Evolutionary conservation across 2,329 filamentous ascomycete species (phyloP).

Genomic region (Uncinocarpus reesii): DNA sequence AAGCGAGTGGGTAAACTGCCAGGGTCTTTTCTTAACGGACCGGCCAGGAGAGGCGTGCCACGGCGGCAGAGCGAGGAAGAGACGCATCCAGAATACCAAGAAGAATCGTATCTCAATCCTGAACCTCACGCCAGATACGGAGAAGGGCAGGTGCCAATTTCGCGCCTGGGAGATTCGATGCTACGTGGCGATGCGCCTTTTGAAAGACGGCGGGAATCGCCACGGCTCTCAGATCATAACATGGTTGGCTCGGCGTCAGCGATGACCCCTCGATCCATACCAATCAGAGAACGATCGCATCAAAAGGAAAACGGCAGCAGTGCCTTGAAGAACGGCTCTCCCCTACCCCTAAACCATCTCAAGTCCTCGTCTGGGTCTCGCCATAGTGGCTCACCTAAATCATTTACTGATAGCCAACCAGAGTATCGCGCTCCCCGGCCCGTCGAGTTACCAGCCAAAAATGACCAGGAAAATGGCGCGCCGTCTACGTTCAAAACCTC

Average conservation of each 20-base stretch:
- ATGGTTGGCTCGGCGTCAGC: conserved; percentile 15
- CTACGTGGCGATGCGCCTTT: conserved; percentile 12
- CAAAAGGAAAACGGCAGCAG: background rate
- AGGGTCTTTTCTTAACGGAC: conserved; percentile 69
- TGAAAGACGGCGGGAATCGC: conserved; percentile 9
- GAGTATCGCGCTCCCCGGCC: conserved; percentile 48
- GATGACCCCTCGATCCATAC: conserved; percentile 13
- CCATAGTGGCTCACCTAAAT: background rate
- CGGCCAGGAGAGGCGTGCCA: conserved; percentile 61
- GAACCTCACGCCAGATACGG: background rate
- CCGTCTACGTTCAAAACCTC: conserved; percentile 57
- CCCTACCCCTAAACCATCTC: background rate
- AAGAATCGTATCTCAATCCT: conserved; percentile 10
- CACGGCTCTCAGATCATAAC: conserved; percentile 20
- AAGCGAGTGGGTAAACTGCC: conserved; percentile 66
- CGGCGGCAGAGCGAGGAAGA: conserved; percentile 56
- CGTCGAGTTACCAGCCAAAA: conserved; percentile 49
- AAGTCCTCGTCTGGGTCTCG: background rate
- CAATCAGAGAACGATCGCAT: conserved; percentile 5
- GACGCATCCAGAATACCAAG: conserved; percentile 30
- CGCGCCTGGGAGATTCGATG: background rate
- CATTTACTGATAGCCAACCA: conserved; percentile 36
- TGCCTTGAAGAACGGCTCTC: background rate
- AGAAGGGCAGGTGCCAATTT: background rate
- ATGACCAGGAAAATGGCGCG: conserved; percentile 78